These are phyloP conservation scores for Leccinum barrowsii DNA, from an alignment of 768 basidiomycete species.

Conservation along the genomic window DNA sequence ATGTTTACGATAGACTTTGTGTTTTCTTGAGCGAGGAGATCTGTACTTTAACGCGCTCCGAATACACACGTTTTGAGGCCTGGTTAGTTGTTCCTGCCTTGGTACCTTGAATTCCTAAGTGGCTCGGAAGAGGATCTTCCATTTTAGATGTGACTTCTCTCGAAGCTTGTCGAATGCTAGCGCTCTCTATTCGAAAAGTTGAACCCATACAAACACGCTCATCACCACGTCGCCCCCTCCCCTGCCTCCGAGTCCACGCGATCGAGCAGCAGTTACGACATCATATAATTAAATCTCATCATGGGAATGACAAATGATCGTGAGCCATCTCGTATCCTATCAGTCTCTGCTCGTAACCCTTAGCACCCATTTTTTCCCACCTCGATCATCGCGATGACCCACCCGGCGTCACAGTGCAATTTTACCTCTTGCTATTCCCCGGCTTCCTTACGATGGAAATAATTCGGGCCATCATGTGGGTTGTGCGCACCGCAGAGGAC, in stretches of 20 bases:
- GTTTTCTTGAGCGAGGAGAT: not conserved
- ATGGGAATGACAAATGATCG: no score
- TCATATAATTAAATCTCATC: no score
- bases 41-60: not conserved
- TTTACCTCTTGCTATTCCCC: slow-evolving; percentile 5
- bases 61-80: not conserved
- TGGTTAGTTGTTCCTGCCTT: not conserved
- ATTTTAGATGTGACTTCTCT: slow-evolving; percentile 4
- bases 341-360: no score
- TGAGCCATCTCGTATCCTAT: no score
- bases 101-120: not conserved
- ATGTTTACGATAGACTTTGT: slow-evolving; percentile 20
- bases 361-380: no score
- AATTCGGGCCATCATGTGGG: slow-evolving; percentile 1
- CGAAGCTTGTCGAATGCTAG: not conserved
- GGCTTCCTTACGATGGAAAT: slow-evolving; percentile 14
- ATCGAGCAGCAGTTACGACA: not conserved
- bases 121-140: not conserved
- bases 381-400: no score
- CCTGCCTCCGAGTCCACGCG: not conserved
- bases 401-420: not conserved
- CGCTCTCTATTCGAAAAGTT: not conserved
- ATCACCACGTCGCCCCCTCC: not conserved
- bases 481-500: not conserved
- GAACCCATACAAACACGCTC: not conserved